Percentiles rank a stretch among this genome's conserved stretches.
Evolutionary conservation across 139 green algal genomes (phyloP).

Genomic region (Volvox africanus): DNA sequence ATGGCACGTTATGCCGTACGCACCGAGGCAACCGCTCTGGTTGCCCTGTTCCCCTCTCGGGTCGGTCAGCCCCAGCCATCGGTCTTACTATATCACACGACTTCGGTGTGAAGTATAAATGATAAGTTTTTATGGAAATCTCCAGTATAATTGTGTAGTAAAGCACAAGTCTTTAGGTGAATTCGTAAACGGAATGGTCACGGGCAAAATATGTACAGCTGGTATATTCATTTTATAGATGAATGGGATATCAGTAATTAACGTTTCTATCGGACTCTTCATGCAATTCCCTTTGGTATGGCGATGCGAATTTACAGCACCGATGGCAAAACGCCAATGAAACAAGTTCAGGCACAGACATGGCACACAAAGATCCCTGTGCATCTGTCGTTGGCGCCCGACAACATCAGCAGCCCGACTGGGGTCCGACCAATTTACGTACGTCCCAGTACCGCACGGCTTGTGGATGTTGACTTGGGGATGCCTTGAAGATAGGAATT

Average conservation of each 20-base stretch:
- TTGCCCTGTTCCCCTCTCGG: neutral
- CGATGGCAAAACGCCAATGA: neutral
- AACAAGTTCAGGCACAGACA: neutral
- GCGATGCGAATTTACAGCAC: neutral
- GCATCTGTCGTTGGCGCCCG: constrained; percentile 38
- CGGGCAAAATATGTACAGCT: no score
- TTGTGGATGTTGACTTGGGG: no score
- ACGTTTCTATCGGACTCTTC: no score
- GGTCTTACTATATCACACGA: neutral
- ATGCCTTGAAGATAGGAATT: no score
- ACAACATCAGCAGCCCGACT: constrained; percentile 53
- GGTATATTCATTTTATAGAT: no score
- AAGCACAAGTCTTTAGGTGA: neutral
- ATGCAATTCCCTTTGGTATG: neutral
- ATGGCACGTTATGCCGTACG: neutral
- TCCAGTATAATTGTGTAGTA: neutral
- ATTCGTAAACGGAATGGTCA: no score
- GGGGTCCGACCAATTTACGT: constrained; percentile 48
- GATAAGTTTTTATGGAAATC: neutral
- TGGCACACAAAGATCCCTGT: constrained; percentile 40
- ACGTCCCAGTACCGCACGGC: neutral
- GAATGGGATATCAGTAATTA: no score
- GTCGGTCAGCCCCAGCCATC: neutral
- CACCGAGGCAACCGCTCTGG: neutral
- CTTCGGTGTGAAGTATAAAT: neutral